Conservation (phyloP, 768 basidiomycete species). For the Amanita subjunquillea region DNA sequence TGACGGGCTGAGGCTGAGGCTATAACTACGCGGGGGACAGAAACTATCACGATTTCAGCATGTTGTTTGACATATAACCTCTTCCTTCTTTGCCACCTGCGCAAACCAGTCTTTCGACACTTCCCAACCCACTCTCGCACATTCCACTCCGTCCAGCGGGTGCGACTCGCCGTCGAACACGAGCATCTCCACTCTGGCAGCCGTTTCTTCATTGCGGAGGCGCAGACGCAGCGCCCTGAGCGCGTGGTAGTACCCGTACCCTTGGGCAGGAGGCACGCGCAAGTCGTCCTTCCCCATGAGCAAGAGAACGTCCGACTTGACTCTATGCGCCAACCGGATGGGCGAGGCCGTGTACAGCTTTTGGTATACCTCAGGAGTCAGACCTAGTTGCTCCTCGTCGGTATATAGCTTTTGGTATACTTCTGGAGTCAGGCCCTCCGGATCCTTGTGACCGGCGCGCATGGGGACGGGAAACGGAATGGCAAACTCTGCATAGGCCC, state of each 20-base stretch:
- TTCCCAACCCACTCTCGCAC: conserved; percentile 40
- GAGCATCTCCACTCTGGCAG: conserved; percentile 38
- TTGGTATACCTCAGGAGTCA: conserved; percentile 35
- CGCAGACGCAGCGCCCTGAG: conserved; percentile 35
- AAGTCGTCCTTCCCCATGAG: conserved; percentile 51
- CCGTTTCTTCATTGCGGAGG: too few species aligned
- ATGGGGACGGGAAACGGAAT: conserved; percentile 23
- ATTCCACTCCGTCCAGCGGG: conserved; percentile 54
- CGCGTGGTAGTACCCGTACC: conserved; percentile 54
- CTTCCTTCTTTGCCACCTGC: background rate
- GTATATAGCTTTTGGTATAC: background rate
- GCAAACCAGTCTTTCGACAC: conserved; percentile 41
- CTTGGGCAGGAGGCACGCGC: conserved; percentile 54
- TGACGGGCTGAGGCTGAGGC: too few species aligned
- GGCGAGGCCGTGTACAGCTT: conserved; percentile 43
- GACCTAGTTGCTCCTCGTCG: conserved; percentile 16
- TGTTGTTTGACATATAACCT: too few species aligned
- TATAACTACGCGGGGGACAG: too few species aligned
- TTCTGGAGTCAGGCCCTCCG: too few species aligned
- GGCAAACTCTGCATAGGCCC: conserved; percentile 44
- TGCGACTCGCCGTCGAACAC: conserved; percentile 55
- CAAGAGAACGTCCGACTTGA: conserved; percentile 45
- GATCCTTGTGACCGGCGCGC: background rate
- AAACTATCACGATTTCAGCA: too few species aligned
- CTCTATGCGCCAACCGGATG: conserved; percentile 41